Evolutionary conservation across 257 asterid genomes (phyloP), one percentile per base, ranked within the genome.

Genomic region (Solanum medicagineum): DNA sequence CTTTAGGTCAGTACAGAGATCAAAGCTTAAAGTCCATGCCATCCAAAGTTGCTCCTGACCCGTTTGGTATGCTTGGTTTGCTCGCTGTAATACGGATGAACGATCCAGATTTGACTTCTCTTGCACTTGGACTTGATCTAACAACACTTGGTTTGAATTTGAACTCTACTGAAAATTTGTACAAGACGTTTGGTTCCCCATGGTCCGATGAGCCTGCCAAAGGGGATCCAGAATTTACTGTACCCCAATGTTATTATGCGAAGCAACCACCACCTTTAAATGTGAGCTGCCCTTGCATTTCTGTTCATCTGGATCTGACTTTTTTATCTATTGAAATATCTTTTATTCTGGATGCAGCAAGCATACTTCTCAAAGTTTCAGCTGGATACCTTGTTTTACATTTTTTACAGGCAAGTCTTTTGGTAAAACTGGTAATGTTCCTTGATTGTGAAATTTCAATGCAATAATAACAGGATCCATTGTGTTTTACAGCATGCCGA

Each of bases 161-260:
- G 89, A 93, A 90, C 91, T 95, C 99, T 51, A 29, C 96, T 9
- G 98, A 95, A 81, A 89, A 93, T 85, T 90, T 95, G 75, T 92
- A 95, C 89, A 92, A 94, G 89, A 93, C 91, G 87, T 95, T 95
- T 87, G 93, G 93, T 70, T 95, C 99, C 86, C 99, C 99, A 59
- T 95, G 97, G 97, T 92, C 98, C 55, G 95, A 94, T 13, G 98
- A 94, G 73, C 99, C 96, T 77, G 92, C 90, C 86, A 92, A 92
- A 89, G 99, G 95, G 81, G 99, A 94, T 83, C 99, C 96, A 12
- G 94, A 93, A 90, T 94, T 70, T 85, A 87, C 59, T 74, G 87
- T 92, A 74, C 99, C 97, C 2, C 93, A 92, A 47, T 95, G 97
- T 89, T 95, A 95, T 88, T 87, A 88, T 88, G 90, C 93, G 29